These are phyloP conservation scores for Wallacemonas sp. DNA, from an alignment of 208 protist species.

Conservation along the genomic window DNA sequence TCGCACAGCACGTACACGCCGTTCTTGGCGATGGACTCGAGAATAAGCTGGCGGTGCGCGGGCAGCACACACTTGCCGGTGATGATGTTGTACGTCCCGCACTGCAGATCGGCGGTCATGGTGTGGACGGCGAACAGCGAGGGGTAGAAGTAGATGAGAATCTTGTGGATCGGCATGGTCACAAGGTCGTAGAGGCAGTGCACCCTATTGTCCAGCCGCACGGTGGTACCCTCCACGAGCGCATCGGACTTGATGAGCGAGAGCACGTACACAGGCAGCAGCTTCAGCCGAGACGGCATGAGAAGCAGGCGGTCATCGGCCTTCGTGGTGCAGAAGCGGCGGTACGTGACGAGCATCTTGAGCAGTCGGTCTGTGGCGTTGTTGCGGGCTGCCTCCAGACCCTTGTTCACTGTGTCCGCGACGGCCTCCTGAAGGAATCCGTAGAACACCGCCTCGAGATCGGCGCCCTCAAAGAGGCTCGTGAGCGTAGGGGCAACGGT, in stretches of 20 bases:
- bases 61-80: constrained; percentile 69
- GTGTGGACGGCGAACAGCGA: constrained; percentile 74
- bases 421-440: constrained; percentile 57
- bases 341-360: constrained; percentile 80
- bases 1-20: constrained; percentile 88
- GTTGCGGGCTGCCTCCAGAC: constrained; percentile 51
- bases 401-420: constrained; percentile 75
- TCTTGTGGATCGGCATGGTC: constrained; percentile 61
- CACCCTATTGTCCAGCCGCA: constrained; percentile 80
- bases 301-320: constrained; percentile 54
- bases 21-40: constrained; percentile 59
- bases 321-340: constrained; percentile 61
- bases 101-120: constrained; percentile 31
- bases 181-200: constrained; percentile 73
- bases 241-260: constrained; percentile 82
- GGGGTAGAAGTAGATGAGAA: constrained; percentile 84
- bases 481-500: constrained; percentile 45
- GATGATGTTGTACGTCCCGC: constrained; percentile 42
- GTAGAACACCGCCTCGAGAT: constrained; percentile 82
- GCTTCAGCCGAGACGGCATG: constrained; percentile 91
- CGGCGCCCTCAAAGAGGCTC: constrained; percentile 67
- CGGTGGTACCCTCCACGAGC: constrained; percentile 70
- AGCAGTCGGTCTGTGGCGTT: constrained; percentile 47
- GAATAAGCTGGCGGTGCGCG: constrained; percentile 53
- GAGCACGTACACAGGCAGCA: constrained; percentile 88